These are phyloP conservation scores for Crucibulum laeve DNA, from an alignment of 768 basidiomycete genomes.

Conservation along the genomic window DNA sequence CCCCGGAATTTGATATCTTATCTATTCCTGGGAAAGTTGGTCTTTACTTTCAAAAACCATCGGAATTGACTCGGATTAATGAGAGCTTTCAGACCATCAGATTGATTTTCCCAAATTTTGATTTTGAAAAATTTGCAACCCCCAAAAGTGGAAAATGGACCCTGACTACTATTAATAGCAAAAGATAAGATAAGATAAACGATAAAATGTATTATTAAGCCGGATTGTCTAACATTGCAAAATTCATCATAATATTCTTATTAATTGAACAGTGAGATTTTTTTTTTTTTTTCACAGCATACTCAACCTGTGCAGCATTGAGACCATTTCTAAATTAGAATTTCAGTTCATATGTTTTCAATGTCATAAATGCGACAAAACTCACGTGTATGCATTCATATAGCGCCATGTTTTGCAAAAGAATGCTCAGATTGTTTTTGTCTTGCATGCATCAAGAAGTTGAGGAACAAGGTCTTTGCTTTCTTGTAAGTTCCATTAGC, in stretches of 20 bases:
- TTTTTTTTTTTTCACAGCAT: neutral
- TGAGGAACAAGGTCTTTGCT: neutral
- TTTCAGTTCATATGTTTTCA: neutral
- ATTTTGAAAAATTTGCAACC: conserved; percentile 1
- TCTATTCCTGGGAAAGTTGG: neutral
- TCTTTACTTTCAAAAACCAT: conserved; percentile 1
- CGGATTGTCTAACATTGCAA: neutral
- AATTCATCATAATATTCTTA: neutral
- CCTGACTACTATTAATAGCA: neutral
- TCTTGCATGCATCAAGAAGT: neutral
- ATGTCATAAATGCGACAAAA: neutral
- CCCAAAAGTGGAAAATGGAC: conserved; percentile 5
- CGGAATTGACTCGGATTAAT: conserved; percentile 2
- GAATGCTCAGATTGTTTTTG: neutral
- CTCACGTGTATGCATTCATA: neutral
- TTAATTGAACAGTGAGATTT: neutral
- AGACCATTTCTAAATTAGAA: neutral
- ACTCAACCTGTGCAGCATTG: neutral
- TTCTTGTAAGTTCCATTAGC: neutral
- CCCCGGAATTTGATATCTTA: neutral
- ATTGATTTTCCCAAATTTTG: neutral
- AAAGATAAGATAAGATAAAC: neutral
- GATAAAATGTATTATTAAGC: neutral
- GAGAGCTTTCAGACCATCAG: conserved; percentile 3
- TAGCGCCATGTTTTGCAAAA: neutral